Conservation (phyloP, 2,329 filamentous ascomycete genomes). For the Fusarium decemcellulare region DNA sequence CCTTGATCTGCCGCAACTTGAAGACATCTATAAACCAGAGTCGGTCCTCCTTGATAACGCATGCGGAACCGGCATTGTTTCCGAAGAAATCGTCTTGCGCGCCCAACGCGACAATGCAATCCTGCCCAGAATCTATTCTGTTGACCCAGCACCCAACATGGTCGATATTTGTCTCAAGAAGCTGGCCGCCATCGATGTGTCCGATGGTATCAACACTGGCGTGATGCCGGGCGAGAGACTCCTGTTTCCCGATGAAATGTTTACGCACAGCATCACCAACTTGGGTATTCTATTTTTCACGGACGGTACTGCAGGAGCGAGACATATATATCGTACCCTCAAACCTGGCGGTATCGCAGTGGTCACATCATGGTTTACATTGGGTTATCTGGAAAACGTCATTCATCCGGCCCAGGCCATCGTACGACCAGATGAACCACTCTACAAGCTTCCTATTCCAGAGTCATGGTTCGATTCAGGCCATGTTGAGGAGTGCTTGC, state of each 20-base stretch:
- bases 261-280: conserved; percentile 1
- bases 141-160: not conserved
- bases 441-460: not conserved
- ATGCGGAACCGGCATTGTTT: not conserved
- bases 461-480: not conserved
- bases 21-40: not conserved
- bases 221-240: not conserved
- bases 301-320: not conserved
- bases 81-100: not conserved
- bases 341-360: not conserved
- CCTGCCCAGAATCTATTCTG: not conserved
- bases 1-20: not conserved
- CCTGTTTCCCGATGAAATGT: not conserved
- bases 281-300: not conserved
- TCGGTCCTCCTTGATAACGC: not conserved
- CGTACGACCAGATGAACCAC: not conserved
- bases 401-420: not conserved
- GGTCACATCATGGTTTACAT: not conserved
- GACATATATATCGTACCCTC: not conserved
- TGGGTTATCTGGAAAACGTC: not conserved
- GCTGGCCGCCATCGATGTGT: not conserved
- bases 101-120: not conserved
- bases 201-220: not conserved
- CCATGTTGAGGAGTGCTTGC: not conserved
- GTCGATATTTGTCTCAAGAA: not conserved